Evolutionary conservation across 257 asterid species (phyloP), one percentile per base, ranked within the genome.

Genomic region (Osmanthus fragrans): DNA sequence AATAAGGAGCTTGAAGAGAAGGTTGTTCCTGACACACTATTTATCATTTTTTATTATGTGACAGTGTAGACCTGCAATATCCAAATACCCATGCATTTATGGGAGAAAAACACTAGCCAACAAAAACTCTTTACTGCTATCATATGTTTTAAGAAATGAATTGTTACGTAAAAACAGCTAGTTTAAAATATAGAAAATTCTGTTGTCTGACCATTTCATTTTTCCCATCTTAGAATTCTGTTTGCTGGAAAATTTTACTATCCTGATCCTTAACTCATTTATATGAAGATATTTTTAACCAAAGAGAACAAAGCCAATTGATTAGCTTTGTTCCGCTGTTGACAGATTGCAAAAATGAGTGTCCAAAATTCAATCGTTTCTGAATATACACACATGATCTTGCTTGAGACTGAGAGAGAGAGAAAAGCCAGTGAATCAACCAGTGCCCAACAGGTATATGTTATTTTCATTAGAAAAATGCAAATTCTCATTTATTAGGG

Each of bases 271-370:
- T 40, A 40, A 10, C 10, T 40, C 15, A 40, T 8, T 63, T 63
- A 25, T 54, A 18, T 25, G 34, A 63, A 63, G 7, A 27, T 18
- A 9, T 63, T 25, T 63, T 63, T 23, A 10, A 27, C 75, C n/a
- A 32, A 23, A 47, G 54, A 45, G 72, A 79, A 37, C 73, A 49
- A 19, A 37, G 75, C 32, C 32, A 51, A 40, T 21, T 81, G 77
- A 63, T 69, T 45, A 21, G 65, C 73, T 49, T 25, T 77, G 32
- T 74, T 69, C 23, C 10, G 45, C 45, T 80, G 1, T 79, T 71
- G 71, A 76, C 96, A 95, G 99, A 75, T 96, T 75, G 92, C 95
- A 34, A 88, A 90, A 79, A 80, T 92, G 89, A 96, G 98, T 73
- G 70, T 73, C 60, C 89, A 82, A 79, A 76, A 81, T 71, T 70